A percentile compares a stretch with the other conserved stretches of the same genome.
Conservation (phyloP, 352 stramenopile genomes). For the Blastocystis sp. region DNA sequence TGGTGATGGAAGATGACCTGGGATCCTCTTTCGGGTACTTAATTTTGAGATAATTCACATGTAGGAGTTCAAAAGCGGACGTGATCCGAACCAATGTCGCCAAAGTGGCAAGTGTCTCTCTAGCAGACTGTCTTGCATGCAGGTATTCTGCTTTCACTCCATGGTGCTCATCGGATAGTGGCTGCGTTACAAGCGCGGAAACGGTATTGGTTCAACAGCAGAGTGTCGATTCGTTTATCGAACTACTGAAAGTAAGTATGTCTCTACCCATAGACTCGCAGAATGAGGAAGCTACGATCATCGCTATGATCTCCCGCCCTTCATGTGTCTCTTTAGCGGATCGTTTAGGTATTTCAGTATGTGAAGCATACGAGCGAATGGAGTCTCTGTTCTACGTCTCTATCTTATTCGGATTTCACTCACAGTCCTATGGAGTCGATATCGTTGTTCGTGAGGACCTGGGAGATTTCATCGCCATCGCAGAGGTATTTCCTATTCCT, state of each 20-base stretch:
- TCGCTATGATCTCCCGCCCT: constrained; percentile 23
- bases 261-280: background rate
- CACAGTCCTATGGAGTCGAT: constrained; percentile 4
- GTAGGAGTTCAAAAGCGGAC: background rate
- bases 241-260: constrained; percentile 1
- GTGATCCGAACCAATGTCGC: constrained; percentile 4
- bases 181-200: constrained; percentile 45
- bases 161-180: background rate
- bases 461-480: constrained; percentile 1
- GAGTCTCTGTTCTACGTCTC: background rate
- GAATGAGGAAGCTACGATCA: background rate
- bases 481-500: background rate
- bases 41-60: background rate
- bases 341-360: background rate
- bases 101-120: constrained; percentile 14
- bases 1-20: constrained; percentile 49
- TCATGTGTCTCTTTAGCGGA: constrained; percentile 28
- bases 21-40: background rate
- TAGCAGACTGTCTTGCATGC: constrained; percentile 46
- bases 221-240: constrained; percentile 1
- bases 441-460: constrained; percentile 34
- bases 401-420: background rate
- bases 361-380: background rate
- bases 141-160: background rate
- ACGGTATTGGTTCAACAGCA: constrained; percentile 52